Conservation (phyloP, 306 rosid genomes). For the Mimosa pudica region DNA sequence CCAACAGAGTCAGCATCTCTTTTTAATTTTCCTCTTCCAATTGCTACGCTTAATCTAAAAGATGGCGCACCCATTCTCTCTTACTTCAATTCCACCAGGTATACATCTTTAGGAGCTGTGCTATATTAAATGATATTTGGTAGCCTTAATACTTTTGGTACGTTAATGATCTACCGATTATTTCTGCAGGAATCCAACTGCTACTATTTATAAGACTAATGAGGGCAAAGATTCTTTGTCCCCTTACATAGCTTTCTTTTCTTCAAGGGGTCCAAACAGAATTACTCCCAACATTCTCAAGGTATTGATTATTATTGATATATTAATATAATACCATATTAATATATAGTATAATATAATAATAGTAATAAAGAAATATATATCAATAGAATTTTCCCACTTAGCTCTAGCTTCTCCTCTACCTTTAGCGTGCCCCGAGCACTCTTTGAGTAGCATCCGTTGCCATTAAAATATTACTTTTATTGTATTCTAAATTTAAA, state of each 20-base stretch:
- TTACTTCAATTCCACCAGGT: neutral
- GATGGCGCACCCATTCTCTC: neutral
- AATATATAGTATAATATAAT: too few relatives aligned
- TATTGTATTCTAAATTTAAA: too few relatives aligned
- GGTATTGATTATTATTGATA: neutral
- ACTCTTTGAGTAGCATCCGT: too few relatives aligned
- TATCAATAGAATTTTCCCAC: too few relatives aligned
- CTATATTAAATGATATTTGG: neutral
- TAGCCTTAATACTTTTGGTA: neutral
- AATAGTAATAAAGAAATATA: too few relatives aligned
- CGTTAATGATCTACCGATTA: neutral
- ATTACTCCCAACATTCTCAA: slow-evolving; percentile 41
- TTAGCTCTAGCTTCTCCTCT: too few relatives aligned
- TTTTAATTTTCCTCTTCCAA: neutral
- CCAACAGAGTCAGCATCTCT: neutral
- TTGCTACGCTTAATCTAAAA: neutral
- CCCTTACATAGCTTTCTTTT: slow-evolving; percentile 37
- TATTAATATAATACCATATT: too few relatives aligned
- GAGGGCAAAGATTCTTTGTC: slow-evolving; percentile 33
- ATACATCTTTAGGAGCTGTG: neutral
- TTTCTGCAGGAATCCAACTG: slow-evolving; percentile 36
- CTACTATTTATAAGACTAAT: slow-evolving; percentile 34
- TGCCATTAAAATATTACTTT: too few relatives aligned
- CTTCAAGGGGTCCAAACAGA: slow-evolving; percentile 52
- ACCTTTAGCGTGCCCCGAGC: too few relatives aligned